phyloP scores from a whole-genome alignment of 2,329 filamentous ascomycete species.

The Byssothecium circinans region DNA sequence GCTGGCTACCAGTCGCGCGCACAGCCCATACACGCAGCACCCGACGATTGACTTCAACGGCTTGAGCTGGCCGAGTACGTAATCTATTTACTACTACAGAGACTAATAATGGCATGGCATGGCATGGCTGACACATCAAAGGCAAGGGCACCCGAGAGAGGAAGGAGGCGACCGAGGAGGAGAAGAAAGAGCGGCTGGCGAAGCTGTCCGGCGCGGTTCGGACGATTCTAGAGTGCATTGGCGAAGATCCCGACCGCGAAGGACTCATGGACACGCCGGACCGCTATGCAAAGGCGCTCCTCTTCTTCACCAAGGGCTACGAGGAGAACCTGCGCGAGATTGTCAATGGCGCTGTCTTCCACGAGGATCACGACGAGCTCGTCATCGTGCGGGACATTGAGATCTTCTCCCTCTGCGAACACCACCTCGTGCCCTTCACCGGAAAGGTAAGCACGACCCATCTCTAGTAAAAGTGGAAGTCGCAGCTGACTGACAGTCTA shows the following conservation, averaged over 20 bases:
- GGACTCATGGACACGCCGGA: constrained; percentile 70
- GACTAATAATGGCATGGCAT: not conserved
- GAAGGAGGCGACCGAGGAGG: constrained; percentile 59
- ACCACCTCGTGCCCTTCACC: constrained; percentile 94
- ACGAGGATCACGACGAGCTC: constrained; percentile 95
- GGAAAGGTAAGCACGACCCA: constrained; percentile 69
- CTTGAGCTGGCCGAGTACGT: constrained; percentile 58
- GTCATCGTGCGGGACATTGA: constrained; percentile 98
- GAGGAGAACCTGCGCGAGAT: constrained; percentile 91
- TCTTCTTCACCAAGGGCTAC: constrained; percentile 96
- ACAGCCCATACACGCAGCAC: constrained; percentile 54
- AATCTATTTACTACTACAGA: not conserved
- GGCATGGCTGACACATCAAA: constrained; percentile 30
- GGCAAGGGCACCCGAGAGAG: constrained; percentile 66
- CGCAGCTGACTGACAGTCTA: constrained; percentile 41
- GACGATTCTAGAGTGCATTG: constrained; percentile 67
- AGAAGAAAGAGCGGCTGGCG: constrained; percentile 59
- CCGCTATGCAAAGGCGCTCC: constrained; percentile 91
- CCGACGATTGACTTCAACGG: constrained; percentile 58
- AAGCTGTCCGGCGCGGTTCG: constrained; percentile 65
- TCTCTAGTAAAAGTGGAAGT: not conserved
- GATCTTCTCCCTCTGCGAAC: constrained; percentile 91
- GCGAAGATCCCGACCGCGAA: constrained; percentile 66
- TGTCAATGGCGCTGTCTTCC: constrained; percentile 91
- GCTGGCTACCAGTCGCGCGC: constrained; percentile 55